Evolutionary conservation across 306 rosid species (phyloP).

Genomic region (Cyclanthera cordifolia): DNA sequence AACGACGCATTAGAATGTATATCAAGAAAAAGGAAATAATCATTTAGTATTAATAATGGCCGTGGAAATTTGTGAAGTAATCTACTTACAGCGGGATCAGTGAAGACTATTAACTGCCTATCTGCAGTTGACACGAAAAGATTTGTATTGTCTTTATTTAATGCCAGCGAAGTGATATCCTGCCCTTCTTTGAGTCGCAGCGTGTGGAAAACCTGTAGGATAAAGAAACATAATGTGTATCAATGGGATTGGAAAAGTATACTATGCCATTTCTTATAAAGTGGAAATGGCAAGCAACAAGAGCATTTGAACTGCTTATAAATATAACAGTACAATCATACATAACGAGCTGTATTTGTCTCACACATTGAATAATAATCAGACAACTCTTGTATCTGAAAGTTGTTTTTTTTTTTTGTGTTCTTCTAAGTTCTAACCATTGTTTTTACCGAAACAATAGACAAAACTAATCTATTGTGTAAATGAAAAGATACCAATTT

Average conservation of each 20-base stretch:
- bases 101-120: slow-evolving; percentile 68
- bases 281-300: neutral
- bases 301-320: neutral
- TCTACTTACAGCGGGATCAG: slow-evolving; percentile 84
- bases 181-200: slow-evolving; percentile 58
- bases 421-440: neutral
- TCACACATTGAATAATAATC: too few relatives aligned
- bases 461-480: too few relatives aligned
- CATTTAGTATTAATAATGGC: neutral
- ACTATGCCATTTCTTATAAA: neutral
- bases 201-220: slow-evolving; percentile 61
- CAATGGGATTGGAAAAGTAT: neutral
- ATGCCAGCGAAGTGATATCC: slow-evolving; percentile 81
- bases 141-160: slow-evolving; percentile 75
- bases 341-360: too few relatives aligned
- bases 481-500: too few relatives aligned
- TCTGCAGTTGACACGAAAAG: slow-evolving; percentile 84
- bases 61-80: neutral
- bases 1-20: too few relatives aligned
- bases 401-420: neutral
- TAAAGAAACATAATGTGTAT: slow-evolving; percentile 4
- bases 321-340: neutral
- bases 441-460: too few relatives aligned
- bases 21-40: neutral
- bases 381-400: neutral